Base-by-base conservation (phyloP, 345 rosid species). In the Fremontodendron californicum region DNA sequence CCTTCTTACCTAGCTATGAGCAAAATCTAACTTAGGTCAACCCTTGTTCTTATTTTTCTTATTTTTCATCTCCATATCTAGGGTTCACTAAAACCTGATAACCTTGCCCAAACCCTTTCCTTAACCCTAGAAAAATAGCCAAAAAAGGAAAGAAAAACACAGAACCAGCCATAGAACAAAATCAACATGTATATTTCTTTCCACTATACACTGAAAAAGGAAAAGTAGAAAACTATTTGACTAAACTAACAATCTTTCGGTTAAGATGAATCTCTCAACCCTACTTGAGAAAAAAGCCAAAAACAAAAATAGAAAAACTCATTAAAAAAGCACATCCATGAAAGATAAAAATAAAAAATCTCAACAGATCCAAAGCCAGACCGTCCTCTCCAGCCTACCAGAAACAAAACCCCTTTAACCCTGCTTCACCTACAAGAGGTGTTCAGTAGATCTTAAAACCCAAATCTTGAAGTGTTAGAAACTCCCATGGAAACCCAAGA, bases 1-100 rank as follows among this genome's bases (percentile, higher is more conserved):
- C 42, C 60, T 51, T 16, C 27, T 92, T 91, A 37, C 95, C 88
- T 63, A n/a, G 0, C 48, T 0, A 39, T 39, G 8, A 9, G 1
- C 8, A 54, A 88, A 6, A 73, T 54, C 48, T 48, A 4, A 46
- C 27, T 11, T 61, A 12, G 31, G 23, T 13, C 27, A 27, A 69
- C 37, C 37, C 15, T 58, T 5, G 5, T 13, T 29, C 2, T 29
- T 27, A 1, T 60, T 0, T 1, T 4, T 66, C 5, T 33, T 4
- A 18, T 37, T 33, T 12, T 19, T 18, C 18, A 51, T 19, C 2
- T 65, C 5, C 43, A 66, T n/a, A 9, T 10, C 48, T 21, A 25
- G 62, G 0, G 31, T 12, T 35, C 23, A 19, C 16, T 0, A 42
- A 2, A 43, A 21, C 37, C 4, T 29, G 40, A 8, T 21, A n/a